These are phyloP conservation scores for Eucalyptus coolabah DNA, from an alignment of 345 rosid species.

Conservation along the genomic window DNA sequence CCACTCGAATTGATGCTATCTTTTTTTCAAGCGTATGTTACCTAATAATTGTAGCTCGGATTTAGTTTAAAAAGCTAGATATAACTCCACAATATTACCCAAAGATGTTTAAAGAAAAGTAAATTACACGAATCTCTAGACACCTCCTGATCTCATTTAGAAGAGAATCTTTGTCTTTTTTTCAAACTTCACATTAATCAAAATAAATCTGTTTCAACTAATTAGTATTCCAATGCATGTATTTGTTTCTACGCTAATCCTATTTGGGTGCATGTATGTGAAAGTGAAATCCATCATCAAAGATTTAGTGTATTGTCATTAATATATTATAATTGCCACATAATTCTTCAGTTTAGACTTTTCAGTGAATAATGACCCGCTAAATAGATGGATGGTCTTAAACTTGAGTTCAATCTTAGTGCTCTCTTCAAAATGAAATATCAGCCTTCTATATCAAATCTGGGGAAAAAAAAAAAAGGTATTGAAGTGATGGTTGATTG, in stretches of 20 bases:
- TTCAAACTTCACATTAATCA: fast-evolving
- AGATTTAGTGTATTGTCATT: background rate
- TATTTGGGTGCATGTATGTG: too few species aligned
- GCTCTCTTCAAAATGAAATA: background rate
- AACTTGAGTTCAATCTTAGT: background rate
- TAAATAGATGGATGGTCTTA: background rate
- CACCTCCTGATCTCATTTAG: fast-evolving
- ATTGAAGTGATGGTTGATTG: background rate
- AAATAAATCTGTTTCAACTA: fast-evolving
- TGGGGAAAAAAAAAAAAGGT: background rate
- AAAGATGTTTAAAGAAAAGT: background rate
- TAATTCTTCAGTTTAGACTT: background rate
- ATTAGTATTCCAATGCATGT: too few species aligned
- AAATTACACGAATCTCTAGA: fast-evolving
- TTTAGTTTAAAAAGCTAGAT: background rate
- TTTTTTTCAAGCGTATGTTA: background rate
- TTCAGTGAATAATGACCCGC: background rate
- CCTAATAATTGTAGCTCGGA: background rate
- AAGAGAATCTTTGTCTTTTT: fast-evolving
- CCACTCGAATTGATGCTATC: background rate
- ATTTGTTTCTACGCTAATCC: fast-evolving
- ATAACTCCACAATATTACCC: too few species aligned
- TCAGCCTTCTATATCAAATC: background rate
- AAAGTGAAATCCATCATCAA: background rate
- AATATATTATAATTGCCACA: background rate